Evolutionary conservation across 495 filamentous ascomycete genomes (phyloP).

Genomic region (Bryoglossum gracile): DNA sequence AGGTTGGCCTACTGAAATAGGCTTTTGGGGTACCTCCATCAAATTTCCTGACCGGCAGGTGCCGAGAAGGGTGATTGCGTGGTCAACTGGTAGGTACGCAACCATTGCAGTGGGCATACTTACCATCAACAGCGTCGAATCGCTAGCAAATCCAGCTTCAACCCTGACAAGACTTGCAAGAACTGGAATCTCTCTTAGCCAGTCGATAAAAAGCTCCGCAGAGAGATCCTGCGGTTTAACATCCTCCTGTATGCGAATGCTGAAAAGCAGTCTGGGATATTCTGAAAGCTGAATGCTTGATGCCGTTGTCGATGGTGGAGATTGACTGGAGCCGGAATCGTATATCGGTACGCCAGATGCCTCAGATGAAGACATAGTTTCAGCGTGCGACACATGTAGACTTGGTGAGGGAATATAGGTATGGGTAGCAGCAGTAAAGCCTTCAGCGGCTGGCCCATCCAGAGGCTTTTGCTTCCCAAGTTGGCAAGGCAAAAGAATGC

Average conservation of each 20-base stretch:
- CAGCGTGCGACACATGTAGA: too few species aligned
- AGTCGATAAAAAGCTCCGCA: background rate
- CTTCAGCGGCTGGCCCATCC: too few species aligned
- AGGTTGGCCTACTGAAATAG: too few species aligned
- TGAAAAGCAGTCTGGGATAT: constrained; percentile 1
- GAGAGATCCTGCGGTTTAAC: constrained; percentile 1
- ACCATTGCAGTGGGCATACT: background rate
- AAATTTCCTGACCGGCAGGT: background rate
- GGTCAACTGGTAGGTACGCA: background rate
- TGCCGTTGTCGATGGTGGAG: too few species aligned
- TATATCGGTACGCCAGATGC: too few species aligned
- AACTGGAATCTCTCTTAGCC: background rate
- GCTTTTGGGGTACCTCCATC: too few species aligned
- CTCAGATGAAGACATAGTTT: too few species aligned
- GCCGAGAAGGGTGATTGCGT: background rate
- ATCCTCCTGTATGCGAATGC: constrained; percentile 1
- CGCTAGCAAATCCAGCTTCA: constrained; percentile 5
- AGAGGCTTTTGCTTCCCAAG: background rate
- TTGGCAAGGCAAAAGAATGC: background rate
- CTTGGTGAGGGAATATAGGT: too few species aligned
- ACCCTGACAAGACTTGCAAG: background rate
- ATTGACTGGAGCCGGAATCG: too few species aligned
- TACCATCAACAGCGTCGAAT: background rate
- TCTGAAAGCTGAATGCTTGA: background rate
- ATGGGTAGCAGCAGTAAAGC: too few species aligned